Conservation (phyloP, 2,329 filamentous ascomycete genomes). For the Claviceps paspali region DNA sequence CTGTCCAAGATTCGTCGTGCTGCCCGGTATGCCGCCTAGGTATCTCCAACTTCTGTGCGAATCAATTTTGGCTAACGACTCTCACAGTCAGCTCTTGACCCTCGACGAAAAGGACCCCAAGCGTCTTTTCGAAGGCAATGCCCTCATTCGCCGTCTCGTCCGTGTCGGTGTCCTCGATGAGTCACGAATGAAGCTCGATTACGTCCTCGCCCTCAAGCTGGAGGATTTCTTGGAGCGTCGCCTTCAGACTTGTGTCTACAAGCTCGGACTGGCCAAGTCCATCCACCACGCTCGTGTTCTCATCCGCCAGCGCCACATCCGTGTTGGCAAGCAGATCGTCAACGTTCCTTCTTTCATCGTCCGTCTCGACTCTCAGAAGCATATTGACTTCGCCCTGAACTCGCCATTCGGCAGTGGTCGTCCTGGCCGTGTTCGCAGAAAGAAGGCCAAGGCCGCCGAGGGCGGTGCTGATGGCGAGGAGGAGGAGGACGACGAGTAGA, state of each 20-base stretch:
- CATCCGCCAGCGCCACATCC: conserved; percentile 99
- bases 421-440: conserved; percentile 94
- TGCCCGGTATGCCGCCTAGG: conserved; percentile 58
- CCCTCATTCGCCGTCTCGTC: conserved; percentile 98
- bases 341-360: conserved; percentile 99
- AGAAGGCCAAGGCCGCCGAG: conserved; percentile 97
- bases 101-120: conserved; percentile 99
- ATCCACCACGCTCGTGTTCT: conserved; percentile 99
- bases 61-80: conserved; percentile 11
- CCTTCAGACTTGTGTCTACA: conserved; percentile 99
- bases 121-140: conserved; percentile 99
- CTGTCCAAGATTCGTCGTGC: conserved; percentile 99
- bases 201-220: conserved; percentile 97
- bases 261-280: conserved; percentile 99
- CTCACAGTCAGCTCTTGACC: conserved; percentile 85
- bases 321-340: conserved; percentile 99
- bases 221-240: conserved; percentile 99
- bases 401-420: conserved; percentile 96
- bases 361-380: conserved; percentile 99
- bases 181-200: conserved; percentile 99
- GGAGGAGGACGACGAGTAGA: conserved; percentile 71
- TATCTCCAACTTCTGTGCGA: not conserved
- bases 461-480: conserved; percentile 65
- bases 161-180: conserved; percentile 99
- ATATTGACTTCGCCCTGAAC: conserved; percentile 97